Evolutionary conservation across 1,139 yeast species (phyloP), one percentile per base, ranked within the genome.

Genomic region (Geotrichum aggregatum): DNA sequence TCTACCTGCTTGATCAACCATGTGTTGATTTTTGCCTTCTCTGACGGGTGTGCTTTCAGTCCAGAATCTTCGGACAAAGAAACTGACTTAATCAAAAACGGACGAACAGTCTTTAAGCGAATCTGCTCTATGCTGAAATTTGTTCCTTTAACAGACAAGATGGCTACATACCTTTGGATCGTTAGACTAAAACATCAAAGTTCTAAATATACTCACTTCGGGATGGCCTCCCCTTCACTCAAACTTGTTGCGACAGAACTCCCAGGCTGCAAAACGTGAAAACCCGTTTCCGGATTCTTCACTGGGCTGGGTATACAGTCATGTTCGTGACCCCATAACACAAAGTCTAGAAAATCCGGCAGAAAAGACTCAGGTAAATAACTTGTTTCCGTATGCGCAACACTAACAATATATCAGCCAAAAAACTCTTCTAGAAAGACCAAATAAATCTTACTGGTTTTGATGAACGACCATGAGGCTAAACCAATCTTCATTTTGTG

Each of bases 261-360:
- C 0, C 99, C 99, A 0, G 96, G 95, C 66, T 91, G 96, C 43
- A 94, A 74, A 0, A 91, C 89, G 56, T 82, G 82, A 64, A 91
- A 88, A 1, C 83, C 84, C 26, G 81, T 82, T 21, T 78, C 78
- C 0, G 85, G 77, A 63, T 88, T 89, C 45, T 73, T 73, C 0
- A 73, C 76, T 0, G 96, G 83, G 57, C 79, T 80, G 1, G 92
- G 87, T 6, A 84, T 76, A 63, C 98, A 89, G 66, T 92, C 98
- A 69, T 92, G 99, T 65, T 92, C 99, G 67, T 92, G 99, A 8
- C 98, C 99, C 99, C 99, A 92, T 1, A 89, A 71, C 0, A 92
- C 81, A 54, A 92, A 75, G 64, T 92, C 87, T 50, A 92, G 64
- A 64, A 91, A 91, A 16, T 76, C 74, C 0, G 98, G 99, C 18